Evolutionary conservation across 73 alveolate species (phyloP).

Genomic region (Paramecium primaurelia): DNA sequence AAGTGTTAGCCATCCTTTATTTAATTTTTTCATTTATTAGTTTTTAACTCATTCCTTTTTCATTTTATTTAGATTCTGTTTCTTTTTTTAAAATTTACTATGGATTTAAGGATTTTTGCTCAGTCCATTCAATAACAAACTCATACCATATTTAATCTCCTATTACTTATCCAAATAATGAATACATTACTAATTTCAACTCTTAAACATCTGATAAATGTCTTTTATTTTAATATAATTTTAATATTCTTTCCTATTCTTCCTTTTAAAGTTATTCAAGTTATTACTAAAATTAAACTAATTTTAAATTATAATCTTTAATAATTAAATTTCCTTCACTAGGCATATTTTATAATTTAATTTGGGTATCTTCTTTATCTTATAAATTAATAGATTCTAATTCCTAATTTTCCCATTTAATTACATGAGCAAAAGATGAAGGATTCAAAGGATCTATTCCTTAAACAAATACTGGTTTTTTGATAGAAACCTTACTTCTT

Average conservation of each 20-base stretch:
- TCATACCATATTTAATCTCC: constrained; percentile 45
- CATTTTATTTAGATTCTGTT: not conserved
- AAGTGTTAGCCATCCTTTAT: not conserved
- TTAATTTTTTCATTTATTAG: not conserved
- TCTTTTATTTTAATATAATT: constrained; percentile 35
- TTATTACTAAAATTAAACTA: not conserved
- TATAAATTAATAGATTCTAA: not conserved
- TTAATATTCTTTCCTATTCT: not conserved
- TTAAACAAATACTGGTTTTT: constrained; percentile 31
- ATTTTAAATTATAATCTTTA: constrained; percentile 11
- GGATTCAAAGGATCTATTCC: constrained; percentile 51
- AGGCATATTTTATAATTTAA: constrained; percentile 6
- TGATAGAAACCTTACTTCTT: constrained; percentile 24
- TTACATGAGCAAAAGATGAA: not conserved
- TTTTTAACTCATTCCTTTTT: not conserved
- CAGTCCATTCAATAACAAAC: constrained; percentile 41
- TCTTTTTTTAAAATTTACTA: not conserved
- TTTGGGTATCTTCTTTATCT: not conserved
- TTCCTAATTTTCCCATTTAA: constrained; percentile 44
- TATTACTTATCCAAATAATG: not conserved
- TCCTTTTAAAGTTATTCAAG: not conserved
- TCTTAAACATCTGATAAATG: constrained; percentile 34
- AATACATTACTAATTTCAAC: constrained; percentile 15
- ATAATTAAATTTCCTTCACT: not conserved
- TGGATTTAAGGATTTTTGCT: constrained; percentile 4